Base-by-base conservation (phyloP, 371 early-diverging fungal species). In the Mortierella sp. region DNA sequence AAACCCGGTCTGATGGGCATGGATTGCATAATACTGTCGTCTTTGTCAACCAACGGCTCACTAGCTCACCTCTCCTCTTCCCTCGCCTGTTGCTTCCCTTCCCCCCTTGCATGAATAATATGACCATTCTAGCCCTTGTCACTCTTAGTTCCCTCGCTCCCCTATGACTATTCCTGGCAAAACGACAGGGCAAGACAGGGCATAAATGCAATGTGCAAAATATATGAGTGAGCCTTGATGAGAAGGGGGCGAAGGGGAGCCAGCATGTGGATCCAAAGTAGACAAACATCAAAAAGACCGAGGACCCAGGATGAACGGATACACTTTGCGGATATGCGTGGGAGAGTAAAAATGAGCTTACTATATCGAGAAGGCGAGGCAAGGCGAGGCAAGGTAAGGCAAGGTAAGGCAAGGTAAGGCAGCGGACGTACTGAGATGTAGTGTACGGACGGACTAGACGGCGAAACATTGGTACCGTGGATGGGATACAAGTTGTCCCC, bases 401-500 rank as follows among this genome's bases (percentile, higher is more conserved):
- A n/a, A n/a, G n/a, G n/a, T n/a, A n/a, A 44, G 44, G 16, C 4
- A 44, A 44, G 16, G 16, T 13, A 11, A 47, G 22, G 22, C 22
- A 6, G 47, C 5, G 47, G 47, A n/a, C n/a, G n/a, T n/a, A n/a
- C n/a, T n/a, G n/a, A n/a, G 44, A 16, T 14, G 14, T 10, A 26
- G 26, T 8, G 14, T 29, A 52, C 4, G 55, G 31, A 31, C 55
- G 58, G 58, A 58, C 58, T 29, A 58, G 34, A 58, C 58, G 58
- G 58, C 58, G 58, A 58, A 58, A 58, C 58, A 58, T 58, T 19
- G 34, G 34, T 58, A 58, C 58, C 58, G 58, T 58, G 58, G 29
- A 19, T 55, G 8, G 58, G 58, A 29, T 58, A 34, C 58, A 58
- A 58, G 58, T 34, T 58, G 58, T 19, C 58, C 58, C 58, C 58